Evolutionary conservation across 371 early-diverging fungal species (phyloP).

Genomic region (Haplosporangium sp.): DNA sequence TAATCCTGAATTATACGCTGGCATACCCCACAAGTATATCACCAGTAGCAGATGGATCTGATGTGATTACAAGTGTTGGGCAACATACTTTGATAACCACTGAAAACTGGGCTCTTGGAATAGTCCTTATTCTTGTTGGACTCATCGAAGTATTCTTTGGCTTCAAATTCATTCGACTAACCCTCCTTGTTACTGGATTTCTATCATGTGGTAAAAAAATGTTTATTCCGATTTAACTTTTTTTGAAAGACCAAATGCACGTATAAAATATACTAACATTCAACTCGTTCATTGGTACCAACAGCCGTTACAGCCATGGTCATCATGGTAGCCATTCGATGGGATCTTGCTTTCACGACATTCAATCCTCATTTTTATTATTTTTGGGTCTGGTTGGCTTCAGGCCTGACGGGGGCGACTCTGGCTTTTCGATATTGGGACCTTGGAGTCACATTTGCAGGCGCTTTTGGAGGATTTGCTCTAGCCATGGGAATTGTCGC

Average conservation of each 20-base stretch:
- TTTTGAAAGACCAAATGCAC: background rate
- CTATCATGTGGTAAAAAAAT: slow-evolving; percentile 42
- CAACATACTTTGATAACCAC: slow-evolving; percentile 22
- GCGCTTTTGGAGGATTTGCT: slow-evolving; percentile 53
- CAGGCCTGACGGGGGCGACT: slow-evolving; percentile 35
- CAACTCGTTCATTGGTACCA: background rate
- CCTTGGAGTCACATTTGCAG: slow-evolving; percentile 47
- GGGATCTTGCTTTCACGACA: slow-evolving; percentile 44
- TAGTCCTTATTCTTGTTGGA: slow-evolving; percentile 37
- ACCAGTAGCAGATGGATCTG: slow-evolving; percentile 7
- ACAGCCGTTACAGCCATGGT: slow-evolving; percentile 40
- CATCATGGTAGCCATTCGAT: slow-evolving; percentile 48
- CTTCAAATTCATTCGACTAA: slow-evolving; percentile 54
- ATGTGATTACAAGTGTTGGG: slow-evolving; percentile 24
- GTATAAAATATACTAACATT: background rate
- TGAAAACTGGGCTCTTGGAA: slow-evolving; percentile 37
- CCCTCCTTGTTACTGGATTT: slow-evolving; percentile 52
- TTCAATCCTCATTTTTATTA: slow-evolving; percentile 36
- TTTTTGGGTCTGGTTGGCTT: slow-evolving; percentile 44
- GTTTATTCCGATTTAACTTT: background rate
- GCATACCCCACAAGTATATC: slow-evolving; percentile 33
- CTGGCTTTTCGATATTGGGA: slow-evolving; percentile 52
- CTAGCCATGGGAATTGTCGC: slow-evolving; percentile 50
- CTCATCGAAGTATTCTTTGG: slow-evolving; percentile 55
- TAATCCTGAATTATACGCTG: background rate